These are phyloP conservation scores for Aaosphaeria arxii DNA, from an alignment of 2,329 filamentous ascomycete genomes.

Conservation along the genomic window DNA sequence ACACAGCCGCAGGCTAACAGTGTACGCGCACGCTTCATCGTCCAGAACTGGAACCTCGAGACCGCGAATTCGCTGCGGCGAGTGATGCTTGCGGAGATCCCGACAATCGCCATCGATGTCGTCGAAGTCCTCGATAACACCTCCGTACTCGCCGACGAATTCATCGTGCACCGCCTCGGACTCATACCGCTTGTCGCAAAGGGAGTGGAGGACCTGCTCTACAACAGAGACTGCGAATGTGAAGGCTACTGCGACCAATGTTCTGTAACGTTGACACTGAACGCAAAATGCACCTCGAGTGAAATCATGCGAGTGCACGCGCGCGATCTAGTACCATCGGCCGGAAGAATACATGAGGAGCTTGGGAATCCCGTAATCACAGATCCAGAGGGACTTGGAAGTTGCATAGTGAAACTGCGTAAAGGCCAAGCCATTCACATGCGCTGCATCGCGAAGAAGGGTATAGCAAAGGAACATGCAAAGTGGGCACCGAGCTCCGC, in stretches of 20 bases:
- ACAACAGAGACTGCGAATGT: constrained; percentile 94
- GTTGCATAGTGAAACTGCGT: constrained; percentile 85
- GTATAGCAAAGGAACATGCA: constrained; percentile 96
- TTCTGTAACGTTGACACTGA: constrained; percentile 77
- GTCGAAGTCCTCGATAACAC: constrained; percentile 92
- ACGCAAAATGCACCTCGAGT: constrained; percentile 80
- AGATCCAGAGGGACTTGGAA: constrained; percentile 77
- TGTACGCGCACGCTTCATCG: constrained; percentile 84
- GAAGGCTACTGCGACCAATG: constrained; percentile 93
- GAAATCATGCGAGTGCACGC: constrained; percentile 94
- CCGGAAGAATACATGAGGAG: constrained; percentile 66
- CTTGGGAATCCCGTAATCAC: constrained; percentile 80
- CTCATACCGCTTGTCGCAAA: constrained; percentile 84
- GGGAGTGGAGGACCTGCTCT: constrained; percentile 76
- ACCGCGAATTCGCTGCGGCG: constrained; percentile 92
- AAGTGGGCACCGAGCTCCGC: constrained; percentile 95
- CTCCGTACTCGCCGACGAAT: constrained; percentile 94
- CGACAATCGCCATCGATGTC: constrained; percentile 90
- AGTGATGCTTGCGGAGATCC: constrained; percentile 88
- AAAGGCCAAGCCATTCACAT: constrained; percentile 87
- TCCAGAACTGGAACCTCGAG: constrained; percentile 82
- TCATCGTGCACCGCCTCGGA: constrained; percentile 87
- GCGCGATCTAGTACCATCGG: constrained; percentile 74
- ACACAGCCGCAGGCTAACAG: constrained; percentile 63
- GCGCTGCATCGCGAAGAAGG: constrained; percentile 93